Evolutionary conservation across 2,329 filamentous ascomycete genomes (phyloP).

Genomic region (Exophiala spinifera): DNA sequence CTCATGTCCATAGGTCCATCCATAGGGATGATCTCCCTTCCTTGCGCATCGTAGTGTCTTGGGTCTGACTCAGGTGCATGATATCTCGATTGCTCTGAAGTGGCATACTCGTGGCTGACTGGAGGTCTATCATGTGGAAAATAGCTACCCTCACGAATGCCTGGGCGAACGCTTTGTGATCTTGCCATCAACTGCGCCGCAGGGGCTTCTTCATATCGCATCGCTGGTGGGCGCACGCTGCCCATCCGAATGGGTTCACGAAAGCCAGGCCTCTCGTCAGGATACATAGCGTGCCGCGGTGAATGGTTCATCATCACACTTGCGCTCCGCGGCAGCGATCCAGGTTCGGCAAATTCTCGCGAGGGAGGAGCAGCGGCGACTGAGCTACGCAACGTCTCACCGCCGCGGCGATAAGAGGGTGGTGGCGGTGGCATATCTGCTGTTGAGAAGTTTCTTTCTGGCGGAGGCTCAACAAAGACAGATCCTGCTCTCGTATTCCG

Average conservation of each 20-base stretch:
- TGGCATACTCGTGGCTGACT: constrained; percentile 21
- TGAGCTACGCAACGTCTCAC: constrained; percentile 36
- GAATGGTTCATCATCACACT: constrained; percentile 45
- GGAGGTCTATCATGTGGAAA: constrained; percentile 30
- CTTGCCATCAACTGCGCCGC: constrained; percentile 38
- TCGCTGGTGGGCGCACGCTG: constrained; percentile 56
- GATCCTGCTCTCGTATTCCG: constrained; percentile 37
- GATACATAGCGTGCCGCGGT: constrained; percentile 37
- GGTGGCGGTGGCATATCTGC: constrained; percentile 46
- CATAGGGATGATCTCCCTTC: constrained; percentile 21
- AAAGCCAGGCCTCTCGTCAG: constrained; percentile 65
- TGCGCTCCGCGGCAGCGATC: constrained; percentile 32
- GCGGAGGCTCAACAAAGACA: constrained; percentile 40
- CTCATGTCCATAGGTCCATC: constrained; percentile 19
- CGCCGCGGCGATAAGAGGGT: constrained; percentile 40
- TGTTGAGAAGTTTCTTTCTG: constrained; percentile 39
- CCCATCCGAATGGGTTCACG: constrained; percentile 56
- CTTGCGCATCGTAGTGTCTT: constrained; percentile 26
- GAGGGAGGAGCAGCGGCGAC: constrained; percentile 6
- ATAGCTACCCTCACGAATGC: constrained; percentile 43
- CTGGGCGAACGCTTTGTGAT: constrained; percentile 42
- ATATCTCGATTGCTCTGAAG: constrained; percentile 25
- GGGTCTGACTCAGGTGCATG: constrained; percentile 24
- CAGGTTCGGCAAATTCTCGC: constrained; percentile 33
- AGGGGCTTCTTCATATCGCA: constrained; percentile 42